Evolutionary conservation across 257 asterid genomes (phyloP).

Genomic region (Plantago major): DNA sequence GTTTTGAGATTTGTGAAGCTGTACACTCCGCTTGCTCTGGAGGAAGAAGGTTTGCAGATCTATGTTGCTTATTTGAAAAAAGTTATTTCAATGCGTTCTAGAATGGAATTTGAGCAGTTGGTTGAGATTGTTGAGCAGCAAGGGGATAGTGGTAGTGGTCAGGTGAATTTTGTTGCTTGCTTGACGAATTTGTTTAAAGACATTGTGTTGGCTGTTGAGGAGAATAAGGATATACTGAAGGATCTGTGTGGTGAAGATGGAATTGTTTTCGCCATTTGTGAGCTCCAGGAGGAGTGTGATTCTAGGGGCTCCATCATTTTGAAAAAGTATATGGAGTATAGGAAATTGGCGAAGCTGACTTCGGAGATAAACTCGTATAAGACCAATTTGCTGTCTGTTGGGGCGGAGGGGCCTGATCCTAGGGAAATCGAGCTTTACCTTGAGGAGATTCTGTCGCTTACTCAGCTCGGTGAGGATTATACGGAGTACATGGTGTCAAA

Average conservation of each 20-base stretch:
- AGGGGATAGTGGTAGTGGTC: conserved; percentile 4
- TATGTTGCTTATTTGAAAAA: conserved; percentile 64
- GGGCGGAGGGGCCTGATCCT: conserved; percentile 81
- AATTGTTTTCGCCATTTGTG: conserved; percentile 88
- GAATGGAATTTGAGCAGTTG: conserved; percentile 73
- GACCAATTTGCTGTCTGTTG: conserved; percentile 64
- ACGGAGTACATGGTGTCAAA: conserved; percentile 85
- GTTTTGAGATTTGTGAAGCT: conserved; percentile 73
- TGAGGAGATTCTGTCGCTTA: conserved; percentile 78
- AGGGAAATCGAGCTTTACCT: conserved; percentile 82
- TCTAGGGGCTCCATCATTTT: conserved; percentile 72
- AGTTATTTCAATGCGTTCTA: conserved; percentile 63
- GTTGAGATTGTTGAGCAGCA: conserved; percentile 46
- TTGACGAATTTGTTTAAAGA: conserved; percentile 87
- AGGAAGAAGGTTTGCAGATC: conserved; percentile 83
- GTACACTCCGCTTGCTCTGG: conserved; percentile 70
- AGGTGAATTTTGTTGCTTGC: conserved; percentile 60
- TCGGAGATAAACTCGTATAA: conserved; percentile 85
- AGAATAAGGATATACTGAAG: conserved; percentile 69
- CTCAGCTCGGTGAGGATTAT: conserved; percentile 89
- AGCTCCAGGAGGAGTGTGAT: conserved; percentile 96
- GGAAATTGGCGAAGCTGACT: conserved; percentile 61
- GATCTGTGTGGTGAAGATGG: conserved; percentile 89
- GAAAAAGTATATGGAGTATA: conserved; percentile 73
- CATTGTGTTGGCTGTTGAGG: conserved; percentile 87